Evolutionary conservation across 164 flowering plant species (phyloP).

Genomic region (Chloranthus sessilifolius): DNA sequence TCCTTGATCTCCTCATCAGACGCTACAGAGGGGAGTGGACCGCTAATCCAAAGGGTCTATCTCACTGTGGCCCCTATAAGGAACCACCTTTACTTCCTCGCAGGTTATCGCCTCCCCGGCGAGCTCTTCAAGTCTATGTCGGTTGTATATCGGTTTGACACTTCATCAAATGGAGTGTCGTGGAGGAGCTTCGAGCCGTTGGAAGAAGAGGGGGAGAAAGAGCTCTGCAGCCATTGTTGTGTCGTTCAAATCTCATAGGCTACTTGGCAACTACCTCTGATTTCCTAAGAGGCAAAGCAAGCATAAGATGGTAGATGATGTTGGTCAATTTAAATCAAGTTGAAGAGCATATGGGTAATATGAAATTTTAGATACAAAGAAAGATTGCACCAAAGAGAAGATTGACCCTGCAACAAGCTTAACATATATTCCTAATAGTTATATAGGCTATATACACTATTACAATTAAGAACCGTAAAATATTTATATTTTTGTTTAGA

Average conservation of each 20-base stretch:
- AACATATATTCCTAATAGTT: too few species aligned
- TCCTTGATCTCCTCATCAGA: constrained; percentile 17
- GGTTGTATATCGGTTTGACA: constrained; percentile 47
- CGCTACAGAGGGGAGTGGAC: neutral
- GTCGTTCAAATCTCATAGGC: constrained; percentile 30
- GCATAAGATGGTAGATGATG: too few species aligned
- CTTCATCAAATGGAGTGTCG: constrained; percentile 18
- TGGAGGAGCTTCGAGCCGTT: constrained; percentile 54
- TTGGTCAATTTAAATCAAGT: too few species aligned
- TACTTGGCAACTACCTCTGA: too few species aligned
- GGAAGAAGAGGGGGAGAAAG: constrained; percentile 42
- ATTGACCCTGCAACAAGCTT: too few species aligned
- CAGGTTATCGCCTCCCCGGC: constrained; percentile 34
- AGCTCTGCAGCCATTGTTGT: constrained; percentile 54
- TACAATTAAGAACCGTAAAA: too few species aligned
- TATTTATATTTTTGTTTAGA: too few species aligned
- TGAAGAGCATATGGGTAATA: too few species aligned
- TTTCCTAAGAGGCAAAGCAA: too few species aligned
- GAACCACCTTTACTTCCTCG: constrained; percentile 42
- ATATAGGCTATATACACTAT: too few species aligned
- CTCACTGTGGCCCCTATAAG: constrained; percentile 60
- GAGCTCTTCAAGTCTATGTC: constrained; percentile 25
- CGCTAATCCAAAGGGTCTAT: constrained; percentile 21
- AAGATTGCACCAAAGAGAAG: too few species aligned
- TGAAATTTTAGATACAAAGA: too few species aligned